These are phyloP conservation scores for Phytophthora pluvialis DNA, from an alignment of 352 stramenopile genomes.

Conservation along the genomic window DNA sequence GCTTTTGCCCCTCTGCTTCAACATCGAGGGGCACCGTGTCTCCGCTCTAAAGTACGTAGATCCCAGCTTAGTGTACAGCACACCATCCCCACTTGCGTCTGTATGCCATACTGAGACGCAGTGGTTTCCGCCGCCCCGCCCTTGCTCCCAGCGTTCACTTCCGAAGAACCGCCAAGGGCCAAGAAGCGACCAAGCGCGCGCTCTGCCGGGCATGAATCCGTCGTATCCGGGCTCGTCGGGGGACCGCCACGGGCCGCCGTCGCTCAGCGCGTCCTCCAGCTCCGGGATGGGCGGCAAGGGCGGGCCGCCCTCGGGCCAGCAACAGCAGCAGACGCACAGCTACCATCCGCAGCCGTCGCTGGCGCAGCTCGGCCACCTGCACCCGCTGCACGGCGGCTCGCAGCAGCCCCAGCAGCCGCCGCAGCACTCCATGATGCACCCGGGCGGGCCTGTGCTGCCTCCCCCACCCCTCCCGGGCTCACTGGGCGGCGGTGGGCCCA, in stretches of 20 bases:
- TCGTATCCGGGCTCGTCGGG: slow-evolving; percentile 77
- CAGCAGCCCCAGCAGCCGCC: slow-evolving; percentile 34
- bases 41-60: slow-evolving; percentile 1
- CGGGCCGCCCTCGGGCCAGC: slow-evolving; percentile 29
- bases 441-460: slow-evolving; percentile 60
- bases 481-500: slow-evolving; percentile 48
- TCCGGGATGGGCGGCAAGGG: slow-evolving; percentile 46
- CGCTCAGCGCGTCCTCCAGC: slow-evolving; percentile 41
- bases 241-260: slow-evolving; percentile 64
- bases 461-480: slow-evolving; percentile 67
- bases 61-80: slow-evolving; percentile 1
- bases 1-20: slow-evolving; percentile 5
- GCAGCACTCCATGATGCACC: slow-evolving; percentile 61
- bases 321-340: slow-evolving; percentile 47
- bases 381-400: slow-evolving; percentile 72
- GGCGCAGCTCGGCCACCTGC: slow-evolving; percentile 69
- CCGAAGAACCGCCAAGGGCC: slow-evolving; percentile 27
- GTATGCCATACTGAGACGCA: slow-evolving; percentile 5
- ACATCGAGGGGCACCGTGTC: slow-evolving; percentile 1
- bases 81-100: background rate
- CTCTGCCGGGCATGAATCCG: slow-evolving; percentile 64
- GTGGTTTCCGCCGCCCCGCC: slow-evolving; percentile 5
- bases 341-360: slow-evolving; percentile 78
- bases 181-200: slow-evolving; percentile 13
- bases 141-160: slow-evolving; percentile 17